A percentile compares a stretch with the other conserved stretches of the same genome.
phyloP scores from a whole-genome alignment of 2,329 filamentous ascomycete genomes.

The Magnaporthiopsis rhizophila region DNA sequence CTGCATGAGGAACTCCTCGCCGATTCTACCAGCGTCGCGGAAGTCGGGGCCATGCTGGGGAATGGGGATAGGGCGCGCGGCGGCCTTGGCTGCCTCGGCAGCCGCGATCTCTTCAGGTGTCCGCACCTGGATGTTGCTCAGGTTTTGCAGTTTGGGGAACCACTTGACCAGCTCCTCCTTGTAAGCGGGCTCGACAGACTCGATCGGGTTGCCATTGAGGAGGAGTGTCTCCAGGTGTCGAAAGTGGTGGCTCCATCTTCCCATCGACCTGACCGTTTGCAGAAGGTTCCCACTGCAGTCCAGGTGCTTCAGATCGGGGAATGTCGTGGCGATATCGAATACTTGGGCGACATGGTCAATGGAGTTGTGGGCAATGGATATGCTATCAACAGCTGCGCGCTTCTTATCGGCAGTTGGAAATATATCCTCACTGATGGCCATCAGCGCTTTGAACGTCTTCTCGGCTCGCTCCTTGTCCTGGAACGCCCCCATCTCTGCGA shows the following conservation, averaged over 20 bases:
- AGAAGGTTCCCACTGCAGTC: constrained; percentile 83
- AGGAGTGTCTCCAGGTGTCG: constrained; percentile 72
- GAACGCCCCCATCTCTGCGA: constrained; percentile 71
- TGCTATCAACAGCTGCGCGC: constrained; percentile 69
- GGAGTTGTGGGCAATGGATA: constrained; percentile 74
- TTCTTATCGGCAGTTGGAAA: constrained; percentile 68
- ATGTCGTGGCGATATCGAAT: constrained; percentile 65
- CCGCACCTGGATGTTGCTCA: constrained; percentile 70
- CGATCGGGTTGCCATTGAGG: constrained; percentile 68
- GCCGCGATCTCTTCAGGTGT: constrained; percentile 62
- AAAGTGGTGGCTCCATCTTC: constrained; percentile 74
- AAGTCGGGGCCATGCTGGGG: constrained; percentile 60
- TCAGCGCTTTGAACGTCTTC: constrained; percentile 88
- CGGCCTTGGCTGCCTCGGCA: constrained; percentile 39
- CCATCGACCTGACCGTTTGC: constrained; percentile 56
- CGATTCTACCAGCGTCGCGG: constrained; percentile 64
- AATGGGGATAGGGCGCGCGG: constrained; percentile 45
- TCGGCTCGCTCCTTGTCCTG: constrained; percentile 60
- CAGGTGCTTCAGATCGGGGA: constrained; percentile 80
- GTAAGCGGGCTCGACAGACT: constrained; percentile 50
- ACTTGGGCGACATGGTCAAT: constrained; percentile 66
- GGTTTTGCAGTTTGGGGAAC: constrained; percentile 71
- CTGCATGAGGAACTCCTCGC: constrained; percentile 65
- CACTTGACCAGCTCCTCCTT: constrained; percentile 64
- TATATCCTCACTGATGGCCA: constrained; percentile 72